Evolutionary conservation across 768 basidiomycete genomes (phyloP).

Genomic region (Nevesoporus exiguus): DNA sequence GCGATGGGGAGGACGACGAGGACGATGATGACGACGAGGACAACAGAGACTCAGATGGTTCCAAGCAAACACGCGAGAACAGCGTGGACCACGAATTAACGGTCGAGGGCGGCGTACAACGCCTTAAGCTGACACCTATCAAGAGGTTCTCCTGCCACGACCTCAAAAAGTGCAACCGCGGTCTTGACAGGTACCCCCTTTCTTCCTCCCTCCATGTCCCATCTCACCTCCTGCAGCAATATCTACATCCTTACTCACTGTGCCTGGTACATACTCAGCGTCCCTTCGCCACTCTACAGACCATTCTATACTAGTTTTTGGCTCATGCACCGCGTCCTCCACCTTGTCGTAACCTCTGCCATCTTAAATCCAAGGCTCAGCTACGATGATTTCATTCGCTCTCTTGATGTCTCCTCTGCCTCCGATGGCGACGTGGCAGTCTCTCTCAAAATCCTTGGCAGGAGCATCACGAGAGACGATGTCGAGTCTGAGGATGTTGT

Average conservation of each 20-base stretch:
- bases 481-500: conserved; percentile 47
- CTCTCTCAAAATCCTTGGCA: conserved; percentile 40
- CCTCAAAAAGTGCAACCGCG: conserved; percentile 17
- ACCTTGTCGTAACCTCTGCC: conserved; percentile 42
- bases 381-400: conserved; percentile 38
- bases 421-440: conserved; percentile 31
- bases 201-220: neutral
- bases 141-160: conserved; percentile 48
- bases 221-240: conserved; percentile 41
- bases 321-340: conserved; percentile 47
- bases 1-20: conserved; percentile 30
- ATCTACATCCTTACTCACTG: conserved; percentile 58
- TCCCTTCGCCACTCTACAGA: conserved; percentile 44
- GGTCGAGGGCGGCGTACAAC: conserved; percentile 19
- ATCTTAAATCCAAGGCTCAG: conserved; percentile 35
- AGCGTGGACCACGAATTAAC: neutral
- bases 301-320: conserved; percentile 47
- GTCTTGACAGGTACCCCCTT: conserved; percentile 42
- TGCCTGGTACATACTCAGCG: conserved; percentile 70
- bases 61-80: conserved; percentile 7
- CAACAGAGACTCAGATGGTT: conserved; percentile 17
- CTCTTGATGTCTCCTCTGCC: conserved; percentile 30
- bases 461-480: conserved; percentile 40
- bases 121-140: conserved; percentile 42
- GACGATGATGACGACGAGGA: conserved; percentile 27